Conservation (phyloP, 306 rosid genomes). For the Dryas octopetala region DNA sequence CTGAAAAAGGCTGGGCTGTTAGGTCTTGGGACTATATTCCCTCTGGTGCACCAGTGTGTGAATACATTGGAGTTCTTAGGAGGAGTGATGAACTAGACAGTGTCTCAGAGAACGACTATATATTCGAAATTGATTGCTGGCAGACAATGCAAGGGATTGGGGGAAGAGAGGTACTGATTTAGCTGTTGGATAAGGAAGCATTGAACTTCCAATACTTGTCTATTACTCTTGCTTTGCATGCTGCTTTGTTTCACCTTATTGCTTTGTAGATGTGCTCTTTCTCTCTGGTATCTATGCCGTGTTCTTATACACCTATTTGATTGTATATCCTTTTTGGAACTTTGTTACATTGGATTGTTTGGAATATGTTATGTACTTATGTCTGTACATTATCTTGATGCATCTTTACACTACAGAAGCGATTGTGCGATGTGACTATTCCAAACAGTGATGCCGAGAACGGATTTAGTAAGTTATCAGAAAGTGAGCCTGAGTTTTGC, state of each 20-base stretch:
- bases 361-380: not conserved
- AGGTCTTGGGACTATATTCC: slow-evolving; percentile 41
- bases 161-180: slow-evolving; percentile 31
- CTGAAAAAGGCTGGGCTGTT: slow-evolving; percentile 38
- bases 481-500: slow-evolving; percentile 28
- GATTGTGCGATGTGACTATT: slow-evolving; percentile 28
- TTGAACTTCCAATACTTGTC: not conserved
- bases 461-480: slow-evolving; percentile 7
- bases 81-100: slow-evolving; percentile 27
- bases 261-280: too few species aligned
- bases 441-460: not conserved
- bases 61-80: slow-evolving; percentile 34
- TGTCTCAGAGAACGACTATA: slow-evolving; percentile 23
- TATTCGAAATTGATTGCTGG: slow-evolving; percentile 39
- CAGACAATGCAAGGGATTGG: slow-evolving; percentile 34
- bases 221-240: not conserved
- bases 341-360: not conserved
- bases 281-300: too few species aligned
- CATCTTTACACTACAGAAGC: slow-evolving; percentile 19
- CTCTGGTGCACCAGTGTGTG: slow-evolving; percentile 41
- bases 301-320: too few species aligned
- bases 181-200: not conserved
- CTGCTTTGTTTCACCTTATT: not conserved
- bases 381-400: not conserved
- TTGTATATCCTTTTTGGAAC: too few species aligned